Percentiles rank a stretch among this genome's conserved stretches.
phyloP scores from a whole-genome alignment of 495 filamentous ascomycete genomes.

The Letharia lupina region DNA sequence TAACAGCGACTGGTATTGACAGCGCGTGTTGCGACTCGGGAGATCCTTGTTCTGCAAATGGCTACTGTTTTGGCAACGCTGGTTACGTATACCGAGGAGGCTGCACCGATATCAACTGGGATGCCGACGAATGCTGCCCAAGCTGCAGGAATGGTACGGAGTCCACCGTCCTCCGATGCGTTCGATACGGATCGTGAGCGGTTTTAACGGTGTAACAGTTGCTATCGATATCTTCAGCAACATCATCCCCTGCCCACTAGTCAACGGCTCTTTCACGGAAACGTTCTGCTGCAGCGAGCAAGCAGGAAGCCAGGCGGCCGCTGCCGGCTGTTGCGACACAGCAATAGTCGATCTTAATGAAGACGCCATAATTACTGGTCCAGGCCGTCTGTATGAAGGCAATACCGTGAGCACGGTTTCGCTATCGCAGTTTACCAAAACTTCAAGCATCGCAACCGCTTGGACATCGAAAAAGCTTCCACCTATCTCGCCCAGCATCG shows the following conservation, averaged over 20 bases:
- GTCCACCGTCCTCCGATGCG: neutral
- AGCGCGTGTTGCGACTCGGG: constrained; percentile 2
- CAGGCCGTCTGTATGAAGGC: neutral
- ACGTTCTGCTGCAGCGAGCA: neutral
- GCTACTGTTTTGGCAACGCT: neutral
- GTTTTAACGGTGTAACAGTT: neutral
- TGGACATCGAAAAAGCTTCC: neutral
- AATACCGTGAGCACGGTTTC: neutral
- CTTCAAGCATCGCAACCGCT: neutral
- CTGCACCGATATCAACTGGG: constrained; percentile 12
- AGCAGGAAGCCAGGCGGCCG: neutral
- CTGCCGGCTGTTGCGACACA: neutral
- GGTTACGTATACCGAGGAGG: constrained; percentile 16
- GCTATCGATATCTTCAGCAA: constrained; percentile 4
- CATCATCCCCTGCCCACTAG: neutral
- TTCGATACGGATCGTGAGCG: neutral
- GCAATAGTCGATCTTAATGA: neutral
- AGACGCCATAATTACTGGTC: neutral
- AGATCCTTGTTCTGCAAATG: constrained; percentile 8
- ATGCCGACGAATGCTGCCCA: neutral
- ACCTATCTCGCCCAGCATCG: neutral
- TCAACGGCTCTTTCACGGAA: neutral
- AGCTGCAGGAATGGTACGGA: constrained; percentile 4
- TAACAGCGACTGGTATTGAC: neutral
- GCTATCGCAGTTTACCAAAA: no score